Percentiles rank a stretch among this genome's conserved stretches.
These are phyloP conservation scores for Talaromyces sp. DNA, from an alignment of 2,329 filamentous ascomycete genomes.

Conservation along the genomic window DNA sequence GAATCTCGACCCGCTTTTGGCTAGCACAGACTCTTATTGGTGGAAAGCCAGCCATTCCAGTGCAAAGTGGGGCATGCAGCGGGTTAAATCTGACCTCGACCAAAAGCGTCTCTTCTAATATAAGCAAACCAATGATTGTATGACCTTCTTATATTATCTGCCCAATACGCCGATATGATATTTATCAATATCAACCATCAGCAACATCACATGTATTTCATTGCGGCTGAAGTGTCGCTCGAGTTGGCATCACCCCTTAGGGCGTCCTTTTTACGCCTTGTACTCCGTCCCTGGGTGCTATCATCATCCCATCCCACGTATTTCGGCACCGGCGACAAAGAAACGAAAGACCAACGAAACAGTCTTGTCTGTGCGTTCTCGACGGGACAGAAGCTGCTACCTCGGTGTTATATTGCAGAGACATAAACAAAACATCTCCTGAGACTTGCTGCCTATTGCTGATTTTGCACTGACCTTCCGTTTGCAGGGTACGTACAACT, in stretches of 20 bases:
- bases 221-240: too few relatives aligned
- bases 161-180: too few relatives aligned
- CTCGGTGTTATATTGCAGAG: too few relatives aligned
- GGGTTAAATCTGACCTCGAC: conserved; percentile 9
- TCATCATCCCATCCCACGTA: background rate
- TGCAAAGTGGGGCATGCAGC: background rate
- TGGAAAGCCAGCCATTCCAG: background rate
- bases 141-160: too few relatives aligned
- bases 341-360: background rate
- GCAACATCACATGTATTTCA: too few relatives aligned
- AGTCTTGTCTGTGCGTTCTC: too few relatives aligned
- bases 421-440: background rate
- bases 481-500: conserved; percentile 1
- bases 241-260: too few relatives aligned
- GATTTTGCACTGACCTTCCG: conserved; percentile 1
- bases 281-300: background rate
- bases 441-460: background rate
- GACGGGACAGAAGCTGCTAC: background rate
- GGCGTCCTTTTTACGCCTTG: background rate
- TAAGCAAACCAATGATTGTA: background rate
- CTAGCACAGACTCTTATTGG: background rate
- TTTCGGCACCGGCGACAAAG: background rate
- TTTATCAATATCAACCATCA: too few relatives aligned
- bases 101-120: background rate
- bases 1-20: background rate